Base-by-base conservation (phyloP, 257 asterid genomes). In the Solanum ossicruentum region DNA sequence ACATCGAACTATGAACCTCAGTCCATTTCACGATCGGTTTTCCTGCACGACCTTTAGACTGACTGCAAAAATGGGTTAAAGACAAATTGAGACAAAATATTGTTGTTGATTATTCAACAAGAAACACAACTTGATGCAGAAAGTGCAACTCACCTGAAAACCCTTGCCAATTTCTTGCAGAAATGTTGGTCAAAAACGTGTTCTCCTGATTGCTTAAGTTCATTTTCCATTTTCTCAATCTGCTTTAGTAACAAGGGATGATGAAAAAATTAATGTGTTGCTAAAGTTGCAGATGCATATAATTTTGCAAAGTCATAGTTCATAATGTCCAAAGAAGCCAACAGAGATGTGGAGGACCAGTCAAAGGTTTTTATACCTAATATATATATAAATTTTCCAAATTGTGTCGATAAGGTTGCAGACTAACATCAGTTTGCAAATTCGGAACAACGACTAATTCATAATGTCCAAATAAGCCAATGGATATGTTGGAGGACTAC, bases 31-130 rank as follows among this genome's bases (percentile, higher is more conserved):
- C 92, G 51, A 80, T 86, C 17, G 97, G 97, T 87, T 94, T 94
- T 86, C 98, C 98, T n/a, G 97, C 95, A 84, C 99, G 99, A 20
- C 92, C 94, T 81, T 90, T 93, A 13, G 97, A 93, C 23, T 91
- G 92, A 81, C 99, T 96, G 89, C 88, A 88, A 82, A 86, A 55
- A 3, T 55, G 32, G 43, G 66, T 51, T 16, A 63, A 65, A 45
- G 63, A 54, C 52, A 67, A 20, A 54, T 36, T 18, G 13, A 43
- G 41, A 52, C 18, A 54, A 65, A 51, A 26, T n/a, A 54, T 17
- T 70, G 43, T 54, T 56, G 78, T 83, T 69, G 85, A 83, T 23
- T 70, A 70, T 65, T 23, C 69, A 83, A 70, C 78, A 69, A 60
- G 54, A 70, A 69, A 83, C 9, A 39, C 28, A 83, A 52, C 36